phyloP scores from a whole-genome alignment of 306 rosid species.

The Castanea crenata region DNA sequence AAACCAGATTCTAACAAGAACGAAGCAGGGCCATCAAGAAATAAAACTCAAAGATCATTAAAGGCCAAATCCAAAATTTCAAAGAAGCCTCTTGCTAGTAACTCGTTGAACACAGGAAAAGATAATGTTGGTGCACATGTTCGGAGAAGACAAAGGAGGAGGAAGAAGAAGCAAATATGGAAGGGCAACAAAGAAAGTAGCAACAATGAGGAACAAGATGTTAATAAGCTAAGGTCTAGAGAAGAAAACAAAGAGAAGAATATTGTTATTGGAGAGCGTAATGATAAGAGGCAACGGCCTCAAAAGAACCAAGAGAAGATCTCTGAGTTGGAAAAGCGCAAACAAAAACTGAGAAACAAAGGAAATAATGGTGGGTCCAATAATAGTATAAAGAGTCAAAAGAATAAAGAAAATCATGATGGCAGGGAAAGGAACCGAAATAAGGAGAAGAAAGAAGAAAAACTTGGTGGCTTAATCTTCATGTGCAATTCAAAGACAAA shows the following conservation, averaged over 20 bases:
- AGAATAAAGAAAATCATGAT: slow-evolving; percentile 25
- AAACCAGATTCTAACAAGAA: slow-evolving; percentile 13
- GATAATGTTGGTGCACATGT: slow-evolving; percentile 20
- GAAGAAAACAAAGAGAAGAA: slow-evolving; percentile 28
- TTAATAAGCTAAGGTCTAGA: slow-evolving; percentile 20
- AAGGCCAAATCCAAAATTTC: slow-evolving; percentile 49
- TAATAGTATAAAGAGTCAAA: slow-evolving; percentile 27
- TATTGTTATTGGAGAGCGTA: slow-evolving; percentile 19
- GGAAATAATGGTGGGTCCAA: slow-evolving; percentile 29
- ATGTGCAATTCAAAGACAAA: slow-evolving; percentile 93
- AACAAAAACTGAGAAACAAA: slow-evolving; percentile 25
- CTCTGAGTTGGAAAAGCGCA: slow-evolving; percentile 23
- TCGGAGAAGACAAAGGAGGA: slow-evolving; percentile 21
- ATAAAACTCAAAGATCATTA: slow-evolving; percentile 36
- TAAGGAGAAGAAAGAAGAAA: slow-evolving; percentile 47
- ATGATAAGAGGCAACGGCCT: slow-evolving; percentile 29
- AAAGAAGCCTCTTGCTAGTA: slow-evolving; percentile 46
- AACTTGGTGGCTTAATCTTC: slow-evolving; percentile 81
- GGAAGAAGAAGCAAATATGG: slow-evolving; percentile 14
- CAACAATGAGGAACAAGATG: slow-evolving; percentile 23
- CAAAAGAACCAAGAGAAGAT: slow-evolving; percentile 25
- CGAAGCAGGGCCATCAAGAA: slow-evolving; percentile 38
- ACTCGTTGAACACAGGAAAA: slow-evolving; percentile 15
- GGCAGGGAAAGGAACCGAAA: slow-evolving; percentile 23
- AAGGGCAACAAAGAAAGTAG: slow-evolving; percentile 28